Base-by-base conservation (phyloP, 2,329 filamentous ascomycete species). In the Fusarium buharicum region DNA sequence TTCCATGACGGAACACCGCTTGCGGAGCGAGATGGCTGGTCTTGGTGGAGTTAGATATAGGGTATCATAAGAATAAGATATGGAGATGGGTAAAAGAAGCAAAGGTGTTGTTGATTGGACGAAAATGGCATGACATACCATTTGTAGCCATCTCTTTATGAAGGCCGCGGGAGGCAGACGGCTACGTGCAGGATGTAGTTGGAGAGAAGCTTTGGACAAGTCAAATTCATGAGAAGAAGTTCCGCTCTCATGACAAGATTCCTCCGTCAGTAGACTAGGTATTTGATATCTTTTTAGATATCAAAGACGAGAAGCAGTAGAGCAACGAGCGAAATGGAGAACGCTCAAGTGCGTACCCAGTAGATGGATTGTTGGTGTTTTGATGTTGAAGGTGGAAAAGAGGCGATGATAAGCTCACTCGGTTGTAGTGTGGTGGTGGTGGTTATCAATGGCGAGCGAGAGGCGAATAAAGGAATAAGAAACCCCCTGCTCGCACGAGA, bases 1-100 rank as follows among this genome's bases (percentile, higher is more conserved):
- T 79, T 79, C 76, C 81, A 82, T 47, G 74, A 62, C 27, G 70
- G 70, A 62, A 72, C 48, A 38, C 64, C 67, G 40, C 58, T 70
- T 41, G 70, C 59, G 50, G 72, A 48, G 44, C 65, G 65, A 56
- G 72, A 66, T 55, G 66, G 57, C 59, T 69, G 71, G 54, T 70
- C 75, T 75, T 57, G 52, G 33, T 16, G 31, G 40, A 40, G 55
- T 64, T 43, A 63, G 62, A 48, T 41, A 55, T 59, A 16, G 22
- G 22, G 34, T 24, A 24, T 24, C 22, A 24, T 5, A 24, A 24
- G 22, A 24, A 24, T 20, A 46, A 64, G 43, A 67, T 14, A 33
- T n/a, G 49, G 36, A 49, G 31, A 37, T 9, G 40, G 20, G 43
- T 8, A 1, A 16, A 44, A 16, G 43, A 27, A 38, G 11, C 8